Evolutionary conservation across 371 early-diverging fungal species (phyloP).

Genomic region (Apophysomyces trapeziformis): DNA sequence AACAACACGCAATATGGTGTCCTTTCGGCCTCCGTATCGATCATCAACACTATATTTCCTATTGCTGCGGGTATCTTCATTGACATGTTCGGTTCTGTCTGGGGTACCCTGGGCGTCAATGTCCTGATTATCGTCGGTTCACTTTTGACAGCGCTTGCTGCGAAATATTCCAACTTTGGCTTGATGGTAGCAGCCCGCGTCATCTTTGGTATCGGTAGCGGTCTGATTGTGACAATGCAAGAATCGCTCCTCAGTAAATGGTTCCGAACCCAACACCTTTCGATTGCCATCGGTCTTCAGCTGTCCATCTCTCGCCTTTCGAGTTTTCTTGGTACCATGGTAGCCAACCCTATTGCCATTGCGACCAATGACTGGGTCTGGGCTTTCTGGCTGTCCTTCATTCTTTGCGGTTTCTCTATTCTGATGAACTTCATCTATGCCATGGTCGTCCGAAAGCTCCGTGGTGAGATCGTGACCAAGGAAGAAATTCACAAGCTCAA

Average conservation of each 20-base stretch:
- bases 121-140: conserved; percentile 30
- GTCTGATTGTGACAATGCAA: conserved; percentile 45
- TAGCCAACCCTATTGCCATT: conserved; percentile 38
- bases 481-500: conserved; percentile 23
- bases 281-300: conserved; percentile 42
- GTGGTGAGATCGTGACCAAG: conserved; percentile 19
- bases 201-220: conserved; percentile 46
- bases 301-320: conserved; percentile 40
- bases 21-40: conserved; percentile 30
- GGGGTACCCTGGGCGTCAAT: conserved; percentile 32
- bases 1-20: conserved; percentile 46
- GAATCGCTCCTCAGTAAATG: conserved; percentile 46
- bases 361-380: conserved; percentile 49
- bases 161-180: conserved; percentile 26
- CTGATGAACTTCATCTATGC: conserved; percentile 35
- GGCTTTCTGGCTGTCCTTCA: conserved; percentile 52
- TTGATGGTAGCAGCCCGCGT: conserved; percentile 40
- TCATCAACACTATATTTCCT: conserved; percentile 46
- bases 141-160: conserved; percentile 34
- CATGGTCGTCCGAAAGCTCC: conserved; percentile 35
- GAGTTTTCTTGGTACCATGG: conserved; percentile 47
- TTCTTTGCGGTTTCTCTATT: conserved; percentile 40
- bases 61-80: conserved; percentile 35
- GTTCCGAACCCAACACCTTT: conserved; percentile 41
- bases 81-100: conserved; percentile 36